Conservation (phyloP, 108 stramenopile species). For the Chaetoceros muelleri region DNA sequence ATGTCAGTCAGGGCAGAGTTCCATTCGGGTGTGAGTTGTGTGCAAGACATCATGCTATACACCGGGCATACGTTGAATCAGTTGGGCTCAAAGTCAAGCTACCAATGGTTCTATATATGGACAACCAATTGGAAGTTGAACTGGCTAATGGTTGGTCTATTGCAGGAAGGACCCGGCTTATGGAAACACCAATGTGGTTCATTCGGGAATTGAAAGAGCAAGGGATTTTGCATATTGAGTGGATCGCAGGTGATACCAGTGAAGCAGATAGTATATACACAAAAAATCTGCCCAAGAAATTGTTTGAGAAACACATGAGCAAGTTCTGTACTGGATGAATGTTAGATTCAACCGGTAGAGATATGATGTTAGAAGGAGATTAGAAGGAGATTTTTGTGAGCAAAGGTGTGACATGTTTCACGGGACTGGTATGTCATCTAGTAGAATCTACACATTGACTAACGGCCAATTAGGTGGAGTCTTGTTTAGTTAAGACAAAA, state of each 20-base stretch:
- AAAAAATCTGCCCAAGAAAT: constrained; percentile 1
- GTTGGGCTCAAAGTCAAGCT: constrained; percentile 4
- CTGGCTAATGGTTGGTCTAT: neutral
- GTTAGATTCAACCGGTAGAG: too few species aligned
- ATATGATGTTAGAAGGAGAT: too few species aligned
- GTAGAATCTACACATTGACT: too few species aligned
- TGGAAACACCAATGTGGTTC: neutral
- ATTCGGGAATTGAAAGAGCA: constrained; percentile 10
- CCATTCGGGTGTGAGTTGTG: neutral
- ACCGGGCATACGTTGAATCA: neutral
- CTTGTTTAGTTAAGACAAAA: too few species aligned
- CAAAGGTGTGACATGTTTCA: too few species aligned
- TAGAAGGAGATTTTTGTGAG: too few species aligned
- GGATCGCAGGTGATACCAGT: constrained; percentile 3
- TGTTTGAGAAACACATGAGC: constrained; percentile 2
- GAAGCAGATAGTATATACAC: constrained; percentile 11
- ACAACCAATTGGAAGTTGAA: constrained; percentile 1
- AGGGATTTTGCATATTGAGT: neutral
- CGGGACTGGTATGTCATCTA: too few species aligned
- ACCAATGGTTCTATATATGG: constrained; percentile 1
- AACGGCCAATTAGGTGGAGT: too few species aligned
- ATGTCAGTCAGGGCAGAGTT: neutral
- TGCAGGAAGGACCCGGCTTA: constrained; percentile 1
- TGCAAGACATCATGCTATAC: constrained; percentile 2
- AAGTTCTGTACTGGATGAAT: too few species aligned